Evolutionary conservation across 331 rosid genomes (phyloP).

Genomic region (Acacia concinna): DNA sequence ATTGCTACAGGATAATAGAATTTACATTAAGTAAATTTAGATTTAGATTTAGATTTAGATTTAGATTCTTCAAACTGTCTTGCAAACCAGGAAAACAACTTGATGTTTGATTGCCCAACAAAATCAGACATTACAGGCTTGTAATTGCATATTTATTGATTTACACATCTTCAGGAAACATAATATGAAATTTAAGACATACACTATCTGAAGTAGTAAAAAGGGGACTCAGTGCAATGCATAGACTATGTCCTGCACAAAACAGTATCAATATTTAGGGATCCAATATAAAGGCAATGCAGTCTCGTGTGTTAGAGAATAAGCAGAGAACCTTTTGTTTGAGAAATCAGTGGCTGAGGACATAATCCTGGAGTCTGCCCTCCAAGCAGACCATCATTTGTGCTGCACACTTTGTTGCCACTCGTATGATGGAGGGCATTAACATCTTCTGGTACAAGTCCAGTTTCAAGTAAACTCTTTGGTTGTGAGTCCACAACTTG

Average conservation of each 20-base stretch:
- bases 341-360: constrained; percentile 44
- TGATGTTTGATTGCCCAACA: background rate
- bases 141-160: constrained; percentile 17
- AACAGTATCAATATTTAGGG: background rate
- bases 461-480: constrained; percentile 35
- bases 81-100: constrained; percentile 1
- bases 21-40: background rate
- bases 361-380: constrained; percentile 47
- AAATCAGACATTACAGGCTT: constrained; percentile 8
- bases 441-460: constrained; percentile 41
- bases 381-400: constrained; percentile 39
- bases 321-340: constrained; percentile 51
- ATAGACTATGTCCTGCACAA: background rate
- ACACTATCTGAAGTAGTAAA: background rate
- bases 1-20: background rate
- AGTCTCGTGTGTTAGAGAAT: constrained; percentile 8
- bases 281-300: background rate
- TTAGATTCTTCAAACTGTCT: background rate
- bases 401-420: constrained; percentile 30
- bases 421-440: constrained; percentile 22
- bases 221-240: constrained; percentile 20
- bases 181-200: background rate
- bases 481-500: constrained; percentile 38
- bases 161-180: constrained; percentile 7
- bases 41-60: constrained; percentile 10